phyloP scores from a whole-genome alignment of 257 asterid species.

The Thymus quinquecostatus region DNA sequence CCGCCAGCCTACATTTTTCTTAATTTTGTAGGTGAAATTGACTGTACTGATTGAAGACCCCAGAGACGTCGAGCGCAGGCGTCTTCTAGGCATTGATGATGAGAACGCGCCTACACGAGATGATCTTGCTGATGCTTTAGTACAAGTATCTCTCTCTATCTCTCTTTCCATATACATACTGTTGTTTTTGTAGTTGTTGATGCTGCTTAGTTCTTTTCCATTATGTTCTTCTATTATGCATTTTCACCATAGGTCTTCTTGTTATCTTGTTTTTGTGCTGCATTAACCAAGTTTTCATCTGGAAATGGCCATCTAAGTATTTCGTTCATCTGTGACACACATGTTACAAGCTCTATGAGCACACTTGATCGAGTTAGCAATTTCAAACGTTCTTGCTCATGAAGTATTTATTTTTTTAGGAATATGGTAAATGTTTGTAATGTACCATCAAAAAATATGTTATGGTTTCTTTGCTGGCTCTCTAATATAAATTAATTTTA shows the following conservation, averaged over 20 bases:
- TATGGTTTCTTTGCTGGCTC: not conserved
- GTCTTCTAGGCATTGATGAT: constrained; percentile 93
- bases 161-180: not conserved
- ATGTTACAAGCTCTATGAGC: too few species aligned
- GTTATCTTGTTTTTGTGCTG: not conserved
- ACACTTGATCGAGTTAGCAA: not conserved
- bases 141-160: constrained; percentile 51
- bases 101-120: constrained; percentile 95
- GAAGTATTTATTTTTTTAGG: not conserved
- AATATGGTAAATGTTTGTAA: not conserved
- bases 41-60: constrained; percentile 95
- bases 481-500: not conserved
- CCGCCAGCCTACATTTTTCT: constrained; percentile 5
- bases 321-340: too few species aligned
- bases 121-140: constrained; percentile 78
- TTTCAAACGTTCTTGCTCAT: constrained; percentile 14
- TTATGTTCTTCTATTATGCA: too few species aligned
- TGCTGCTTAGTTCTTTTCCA: too few species aligned
- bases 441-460: not conserved
- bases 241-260: not conserved
- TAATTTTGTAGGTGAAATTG: constrained; percentile 63
- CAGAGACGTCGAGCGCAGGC: constrained; percentile 88
- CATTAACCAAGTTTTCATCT: too few species aligned
- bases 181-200: too few species aligned
- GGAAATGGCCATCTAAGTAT: too few species aligned